Evolutionary conservation across 163 green algal genomes (phyloP).

Genomic region (Scenedesmus sp.): DNA sequence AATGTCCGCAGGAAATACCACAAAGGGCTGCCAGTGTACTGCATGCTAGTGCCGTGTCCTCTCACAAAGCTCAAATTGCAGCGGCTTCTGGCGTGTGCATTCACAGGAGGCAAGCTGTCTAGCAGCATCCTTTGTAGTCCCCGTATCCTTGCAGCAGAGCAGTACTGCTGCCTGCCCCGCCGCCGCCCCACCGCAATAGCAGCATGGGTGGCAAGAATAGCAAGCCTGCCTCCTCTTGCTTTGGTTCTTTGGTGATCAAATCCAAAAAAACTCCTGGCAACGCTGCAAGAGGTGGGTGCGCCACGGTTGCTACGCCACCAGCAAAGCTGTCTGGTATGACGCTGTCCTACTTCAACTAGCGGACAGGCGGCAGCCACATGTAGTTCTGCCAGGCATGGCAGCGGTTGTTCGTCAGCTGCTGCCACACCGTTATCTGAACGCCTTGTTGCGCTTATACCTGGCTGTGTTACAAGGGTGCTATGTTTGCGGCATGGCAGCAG

Average conservation of each 20-base stretch:
- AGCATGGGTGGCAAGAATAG: conserved; percentile 5
- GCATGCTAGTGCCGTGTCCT: too few species aligned
- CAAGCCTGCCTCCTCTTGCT: conserved; percentile 14
- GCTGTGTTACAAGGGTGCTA: too few species aligned
- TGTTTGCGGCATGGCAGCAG: neutral
- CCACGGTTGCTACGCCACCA: neutral
- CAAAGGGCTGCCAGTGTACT: too few species aligned
- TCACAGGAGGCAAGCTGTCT: too few species aligned
- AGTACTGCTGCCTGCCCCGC: neutral
- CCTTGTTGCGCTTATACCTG: neutral
- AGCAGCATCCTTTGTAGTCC: too few species aligned
- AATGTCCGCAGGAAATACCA: too few species aligned
- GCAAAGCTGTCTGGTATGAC: neutral
- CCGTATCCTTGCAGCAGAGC: too few species aligned
- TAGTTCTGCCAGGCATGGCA: neutral
- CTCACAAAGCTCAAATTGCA: too few species aligned
- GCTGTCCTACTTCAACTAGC: neutral
- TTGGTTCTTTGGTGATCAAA: neutral
- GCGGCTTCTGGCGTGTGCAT: too few species aligned
- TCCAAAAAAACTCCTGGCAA: neutral
- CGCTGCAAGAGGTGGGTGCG: neutral
- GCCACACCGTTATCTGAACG: too few species aligned
- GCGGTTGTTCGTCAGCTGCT: too few species aligned
- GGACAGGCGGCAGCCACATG: neutral
- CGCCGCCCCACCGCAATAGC: neutral